Conservation (phyloP, 2,329 filamentous ascomycete species). For the Chaetothyriales sp. region DNA sequence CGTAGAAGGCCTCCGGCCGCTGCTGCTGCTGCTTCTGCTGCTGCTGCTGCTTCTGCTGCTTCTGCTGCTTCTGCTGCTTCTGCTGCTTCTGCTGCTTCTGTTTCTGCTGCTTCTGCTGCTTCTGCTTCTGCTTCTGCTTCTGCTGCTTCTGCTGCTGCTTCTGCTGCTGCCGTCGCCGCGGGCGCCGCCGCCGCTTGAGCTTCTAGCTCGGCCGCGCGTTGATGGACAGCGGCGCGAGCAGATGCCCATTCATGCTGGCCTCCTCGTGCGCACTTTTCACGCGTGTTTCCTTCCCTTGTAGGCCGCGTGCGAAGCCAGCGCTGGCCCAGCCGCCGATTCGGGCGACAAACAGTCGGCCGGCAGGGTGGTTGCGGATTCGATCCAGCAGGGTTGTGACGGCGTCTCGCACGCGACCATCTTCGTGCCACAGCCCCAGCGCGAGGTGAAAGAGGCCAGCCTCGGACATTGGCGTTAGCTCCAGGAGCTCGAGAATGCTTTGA, state of each 20-base stretch:
- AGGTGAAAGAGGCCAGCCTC: constrained; percentile 85
- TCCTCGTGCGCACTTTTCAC: not conserved
- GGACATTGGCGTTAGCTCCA: constrained; percentile 70
- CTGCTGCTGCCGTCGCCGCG: too few relatives aligned
- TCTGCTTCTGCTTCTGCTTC: too few relatives aligned
- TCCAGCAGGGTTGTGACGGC: constrained; percentile 69
- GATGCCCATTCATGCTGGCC: not conserved
- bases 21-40: not conserved
- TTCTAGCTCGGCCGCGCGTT: not conserved
- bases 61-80: too few relatives aligned
- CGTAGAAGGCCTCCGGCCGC: too few relatives aligned
- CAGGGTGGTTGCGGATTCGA: constrained; percentile 71
- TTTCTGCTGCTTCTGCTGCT: too few relatives aligned
- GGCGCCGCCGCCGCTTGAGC: not conserved
- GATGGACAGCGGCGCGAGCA: not conserved
- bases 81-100: too few relatives aligned
- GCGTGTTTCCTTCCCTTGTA: constrained; percentile 42
- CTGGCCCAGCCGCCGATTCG: constrained; percentile 78
- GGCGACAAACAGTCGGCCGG: constrained; percentile 85
- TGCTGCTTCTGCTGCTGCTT: too few relatives aligned
- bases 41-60: too few relatives aligned
- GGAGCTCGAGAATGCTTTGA: constrained; percentile 70
- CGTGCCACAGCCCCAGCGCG: constrained; percentile 82
- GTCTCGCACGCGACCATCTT: constrained; percentile 62
- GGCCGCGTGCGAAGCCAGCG: constrained; percentile 67